phyloP scores from a whole-genome alignment of 352 stramenopile genomes.

The Pythium phragmitis region DNA sequence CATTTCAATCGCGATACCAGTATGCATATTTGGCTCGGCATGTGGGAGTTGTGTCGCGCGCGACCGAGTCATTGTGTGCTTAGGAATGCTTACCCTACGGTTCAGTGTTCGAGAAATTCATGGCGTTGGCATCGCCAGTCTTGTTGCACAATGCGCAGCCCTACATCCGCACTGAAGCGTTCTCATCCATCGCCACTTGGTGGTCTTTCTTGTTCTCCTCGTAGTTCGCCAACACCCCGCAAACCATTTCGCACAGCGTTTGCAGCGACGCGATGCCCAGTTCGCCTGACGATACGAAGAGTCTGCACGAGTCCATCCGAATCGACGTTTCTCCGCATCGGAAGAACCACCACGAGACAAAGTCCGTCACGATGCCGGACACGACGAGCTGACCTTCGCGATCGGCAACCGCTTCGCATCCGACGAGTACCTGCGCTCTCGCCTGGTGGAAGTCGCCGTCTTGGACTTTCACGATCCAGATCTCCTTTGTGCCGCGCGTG shows the following conservation, averaged over 20 bases:
- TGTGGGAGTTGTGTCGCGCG: no score
- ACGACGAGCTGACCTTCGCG: conserved; percentile 36
- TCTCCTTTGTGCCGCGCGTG: conserved; percentile 36
- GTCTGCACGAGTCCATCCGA: conserved; percentile 23
- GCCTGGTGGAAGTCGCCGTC: conserved; percentile 47
- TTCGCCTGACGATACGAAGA: conserved; percentile 23
- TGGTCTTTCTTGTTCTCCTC: conserved; percentile 5
- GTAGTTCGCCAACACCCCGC: conserved; percentile 29
- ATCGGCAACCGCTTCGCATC: conserved; percentile 46
- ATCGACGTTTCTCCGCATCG: conserved; percentile 36
- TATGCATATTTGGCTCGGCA: no score
- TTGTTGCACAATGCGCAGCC: no score
- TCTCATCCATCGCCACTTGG: no score
- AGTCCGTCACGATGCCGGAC: conserved; percentile 53
- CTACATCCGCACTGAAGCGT: no score
- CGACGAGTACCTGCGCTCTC: conserved; percentile 41
- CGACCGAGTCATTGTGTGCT: no score
- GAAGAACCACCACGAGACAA: conserved; percentile 38
- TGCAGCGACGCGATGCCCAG: conserved; percentile 27
- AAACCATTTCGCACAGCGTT: conserved; percentile 38
- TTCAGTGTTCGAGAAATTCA: no score
- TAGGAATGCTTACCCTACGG: no score
- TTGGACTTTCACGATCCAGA: conserved; percentile 54
- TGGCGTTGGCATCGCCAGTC: no score
- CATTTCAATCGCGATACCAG: no score